Percentiles rank a stretch among this genome's conserved stretches.
These are phyloP conservation scores for Paramecium sonneborni DNA, from an alignment of 73 alveolate species.

Conservation along the genomic window DNA sequence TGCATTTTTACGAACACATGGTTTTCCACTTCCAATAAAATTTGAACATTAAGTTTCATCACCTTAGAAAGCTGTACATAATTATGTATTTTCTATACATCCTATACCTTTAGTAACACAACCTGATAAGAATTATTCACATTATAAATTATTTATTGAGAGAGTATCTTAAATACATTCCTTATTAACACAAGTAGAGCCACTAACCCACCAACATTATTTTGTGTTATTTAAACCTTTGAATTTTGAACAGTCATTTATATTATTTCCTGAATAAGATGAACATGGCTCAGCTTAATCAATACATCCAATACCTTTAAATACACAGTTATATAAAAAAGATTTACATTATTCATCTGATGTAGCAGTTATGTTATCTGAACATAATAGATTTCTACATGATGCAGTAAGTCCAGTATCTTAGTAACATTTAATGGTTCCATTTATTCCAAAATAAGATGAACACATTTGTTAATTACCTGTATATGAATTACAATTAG, in stretches of 20 bases:
- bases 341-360: neutral
- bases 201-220: conserved; percentile 35
- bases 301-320: conserved; percentile 33
- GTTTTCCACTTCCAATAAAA: neutral
- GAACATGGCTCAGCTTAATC: neutral
- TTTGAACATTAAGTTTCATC: neutral
- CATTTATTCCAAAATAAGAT: neutral
- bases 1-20: neutral
- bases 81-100: neutral
- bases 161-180: neutral
- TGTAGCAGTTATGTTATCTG: neutral
- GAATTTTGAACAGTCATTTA: neutral
- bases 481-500: neutral
- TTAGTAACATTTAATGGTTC: conserved; percentile 3
- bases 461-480: neutral
- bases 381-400: conserved; percentile 5
- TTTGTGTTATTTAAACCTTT: neutral
- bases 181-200: neutral
- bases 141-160: neutral
- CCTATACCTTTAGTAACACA: neutral
- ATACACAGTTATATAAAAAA: neutral
- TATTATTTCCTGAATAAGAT: neutral
- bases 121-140: neutral
- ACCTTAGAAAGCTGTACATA: neutral
- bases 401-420: neutral